Base-by-base conservation (phyloP, 1,284 basidiomycete genomes). In the Polyporus tsugae region DNA sequence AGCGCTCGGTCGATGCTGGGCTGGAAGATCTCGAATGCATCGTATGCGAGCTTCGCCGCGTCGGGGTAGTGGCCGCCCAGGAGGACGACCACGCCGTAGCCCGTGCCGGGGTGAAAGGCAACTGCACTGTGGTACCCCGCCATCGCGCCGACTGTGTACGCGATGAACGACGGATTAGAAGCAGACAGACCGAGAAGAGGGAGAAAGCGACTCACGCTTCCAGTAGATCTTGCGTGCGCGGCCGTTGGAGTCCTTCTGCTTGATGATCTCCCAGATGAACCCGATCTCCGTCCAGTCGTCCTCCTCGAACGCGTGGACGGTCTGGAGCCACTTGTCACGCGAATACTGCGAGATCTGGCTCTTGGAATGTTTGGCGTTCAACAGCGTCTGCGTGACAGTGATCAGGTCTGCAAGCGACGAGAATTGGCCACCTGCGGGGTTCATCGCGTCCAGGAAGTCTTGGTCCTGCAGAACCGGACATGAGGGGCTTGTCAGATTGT, bases 341-440 rank as follows among this genome's bases (percentile, higher is more conserved):
- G 82, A 78, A 60, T 77, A 75, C 1, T 75, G 77, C 0, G 80
- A 77, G 13, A 87, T 70, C 25, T 85, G 70, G 38, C 82, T 81
- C 41, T 79, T 78, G 11, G 77, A 73, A 11, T 72, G 73, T 6
- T 46, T 46, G 6, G 86, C 83, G 49, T 85, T 80, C 36, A 87
- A 75, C 41, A 87, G 73, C 1, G 80, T 80, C 66, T 82, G 81
- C 78, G 82, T 82, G 53, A 85, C 62, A 13, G 74, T 81, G 25
- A 77, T 74, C 5, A 85, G 76, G 69, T 87, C 86, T 0, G 79
- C 74, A 13, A 87, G 76, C 0, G 85, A 86, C 67, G 81, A 81
- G 72, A 83, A 85, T 71, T 88, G 86, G 2, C 85, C 86, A 1
- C 81, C 85, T 0, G 83, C 75, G 6, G 85, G 78, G 65, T 86